phyloP scores from a whole-genome alignment of 805 yeast genomes.

The Cyberlindnera suaveolens region DNA sequence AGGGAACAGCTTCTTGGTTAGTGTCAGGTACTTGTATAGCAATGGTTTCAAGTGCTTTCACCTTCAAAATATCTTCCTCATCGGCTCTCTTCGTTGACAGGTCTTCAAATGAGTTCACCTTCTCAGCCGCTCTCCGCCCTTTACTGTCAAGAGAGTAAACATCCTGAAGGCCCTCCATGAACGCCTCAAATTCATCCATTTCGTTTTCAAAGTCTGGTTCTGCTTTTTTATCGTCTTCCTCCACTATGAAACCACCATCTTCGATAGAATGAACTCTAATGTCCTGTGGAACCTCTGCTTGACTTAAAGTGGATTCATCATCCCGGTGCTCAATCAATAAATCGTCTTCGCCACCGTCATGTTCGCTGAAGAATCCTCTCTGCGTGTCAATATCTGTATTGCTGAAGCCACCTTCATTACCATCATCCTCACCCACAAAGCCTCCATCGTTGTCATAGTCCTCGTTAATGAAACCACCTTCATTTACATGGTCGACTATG shows the following conservation, averaged over 20 bases:
- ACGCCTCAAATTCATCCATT: slow-evolving; percentile 20
- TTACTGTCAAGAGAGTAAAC: not conserved
- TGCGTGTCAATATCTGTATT: not conserved
- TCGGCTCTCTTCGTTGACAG: not conserved
- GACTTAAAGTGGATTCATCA: not conserved
- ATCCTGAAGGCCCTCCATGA: slow-evolving; percentile 15
- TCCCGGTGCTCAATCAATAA: not conserved
- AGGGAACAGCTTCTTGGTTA: no score
- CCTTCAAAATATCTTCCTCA: no score
- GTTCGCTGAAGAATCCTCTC: not conserved
- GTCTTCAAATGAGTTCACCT: not conserved
- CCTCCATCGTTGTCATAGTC: slow-evolving; percentile 4
- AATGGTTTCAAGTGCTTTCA: no score
- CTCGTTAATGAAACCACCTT: not conserved
- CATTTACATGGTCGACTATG: not conserved
- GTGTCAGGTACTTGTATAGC: no score
- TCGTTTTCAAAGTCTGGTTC: slow-evolving; percentile 3
- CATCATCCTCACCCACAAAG: slow-evolving; percentile 5
- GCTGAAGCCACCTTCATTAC: slow-evolving; percentile 2
- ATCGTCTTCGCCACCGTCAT: not conserved
- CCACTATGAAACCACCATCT: not conserved
- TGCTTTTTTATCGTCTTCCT: slow-evolving; percentile 1
- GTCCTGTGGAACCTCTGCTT: no score
- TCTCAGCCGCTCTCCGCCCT: slow-evolving; percentile 5
- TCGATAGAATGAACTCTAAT: not conserved